Percentiles rank a stretch among this genome's conserved stretches.
These are phyloP conservation scores for Candida alai DNA, from an alignment of 805 yeast genomes.

Conservation along the genomic window DNA sequence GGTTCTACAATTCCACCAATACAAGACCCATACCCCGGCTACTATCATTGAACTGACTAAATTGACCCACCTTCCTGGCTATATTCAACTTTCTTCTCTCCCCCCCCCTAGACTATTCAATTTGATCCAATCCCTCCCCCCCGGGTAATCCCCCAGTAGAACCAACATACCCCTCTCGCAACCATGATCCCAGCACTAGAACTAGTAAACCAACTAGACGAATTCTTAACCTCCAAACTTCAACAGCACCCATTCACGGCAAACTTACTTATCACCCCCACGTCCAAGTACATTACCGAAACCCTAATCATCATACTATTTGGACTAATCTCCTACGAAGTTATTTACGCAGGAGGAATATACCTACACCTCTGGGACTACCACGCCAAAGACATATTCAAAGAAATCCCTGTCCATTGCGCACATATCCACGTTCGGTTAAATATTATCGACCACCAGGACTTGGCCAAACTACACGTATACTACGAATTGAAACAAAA, in stretches of 20 bases:
- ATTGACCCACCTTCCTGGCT: too few species aligned
- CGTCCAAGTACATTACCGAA: slow-evolving; percentile 29
- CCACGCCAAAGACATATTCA: slow-evolving; percentile 57
- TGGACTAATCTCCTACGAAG: slow-evolving; percentile 34
- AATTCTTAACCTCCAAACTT: slow-evolving; percentile 8
- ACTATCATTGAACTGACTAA: too few species aligned
- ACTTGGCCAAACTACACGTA: slow-evolving; percentile 17
- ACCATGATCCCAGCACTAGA: slow-evolving; percentile 8
- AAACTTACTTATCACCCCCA: slow-evolving; percentile 20
- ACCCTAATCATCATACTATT: slow-evolving; percentile 20
- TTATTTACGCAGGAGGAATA: slow-evolving; percentile 41
- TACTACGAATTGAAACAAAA: slow-evolving; percentile 27
- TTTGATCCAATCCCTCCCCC: too few species aligned
- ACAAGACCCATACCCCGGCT: too few species aligned
- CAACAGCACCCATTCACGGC: slow-evolving; percentile 18
- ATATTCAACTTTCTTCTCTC: too few species aligned
- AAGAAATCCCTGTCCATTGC: slow-evolving; percentile 74
- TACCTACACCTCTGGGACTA: slow-evolving; percentile 43
- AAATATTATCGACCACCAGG: slow-evolving; percentile 28
- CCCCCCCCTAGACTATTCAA: too few species aligned
- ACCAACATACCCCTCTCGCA: neutral
- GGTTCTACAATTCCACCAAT: too few species aligned
- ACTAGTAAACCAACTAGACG: slow-evolving; percentile 9
- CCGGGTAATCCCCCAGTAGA: neutral
- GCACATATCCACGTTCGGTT: slow-evolving; percentile 64